Evolutionary conservation across 441 rosid species (phyloP), one percentile per base, ranked within the genome.

Genomic region (Euphorbia neoarborescens): DNA sequence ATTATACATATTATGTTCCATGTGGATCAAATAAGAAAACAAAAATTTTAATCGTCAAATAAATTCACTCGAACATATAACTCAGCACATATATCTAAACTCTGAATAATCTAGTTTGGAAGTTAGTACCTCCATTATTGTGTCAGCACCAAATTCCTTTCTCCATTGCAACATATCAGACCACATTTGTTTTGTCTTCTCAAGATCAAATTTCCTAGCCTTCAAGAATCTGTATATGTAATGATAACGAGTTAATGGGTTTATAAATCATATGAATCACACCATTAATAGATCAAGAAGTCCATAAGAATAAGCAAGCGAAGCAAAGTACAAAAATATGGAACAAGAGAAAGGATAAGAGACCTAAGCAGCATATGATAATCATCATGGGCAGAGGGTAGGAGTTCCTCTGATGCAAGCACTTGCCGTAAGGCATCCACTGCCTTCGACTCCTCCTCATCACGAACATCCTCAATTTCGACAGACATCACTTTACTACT

Each of bases 131-230:
- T 92, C 87, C 73, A 81, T 51, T 57, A 88, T 75, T 7, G 78
- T 77, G 78, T 92, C 94, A 17, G 94, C 79, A 60, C 90, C 90
- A 67, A 90, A 90, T 72, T 87, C 91, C 69, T 85, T 86, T 81
- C 96, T 87, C 97, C 97, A 92, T 1, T 76, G 80, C 27, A 92
- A 78, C 97, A 92, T 92, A 61, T 85, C 88, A 30, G 89, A 71
- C 96, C 97, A 92, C 97, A 92, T 90, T 69, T 78, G 91, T 82
- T 92, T 92, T 48, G 94, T 70, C 80, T 88, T 92, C 64, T 90
- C 97, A 13, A 86, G 51, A 63, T 91, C 97, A 11, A 88, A 90
- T 71, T 90, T 91, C 76, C 97, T 86, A 48, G 97, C 97, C 84
- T 81, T 91, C 84, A 88, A 79, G 79, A 88, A 91, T 67, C 97